Base-by-base conservation (phyloP, 306 rosid species). In the Pterocarpus santalinus region DNA sequence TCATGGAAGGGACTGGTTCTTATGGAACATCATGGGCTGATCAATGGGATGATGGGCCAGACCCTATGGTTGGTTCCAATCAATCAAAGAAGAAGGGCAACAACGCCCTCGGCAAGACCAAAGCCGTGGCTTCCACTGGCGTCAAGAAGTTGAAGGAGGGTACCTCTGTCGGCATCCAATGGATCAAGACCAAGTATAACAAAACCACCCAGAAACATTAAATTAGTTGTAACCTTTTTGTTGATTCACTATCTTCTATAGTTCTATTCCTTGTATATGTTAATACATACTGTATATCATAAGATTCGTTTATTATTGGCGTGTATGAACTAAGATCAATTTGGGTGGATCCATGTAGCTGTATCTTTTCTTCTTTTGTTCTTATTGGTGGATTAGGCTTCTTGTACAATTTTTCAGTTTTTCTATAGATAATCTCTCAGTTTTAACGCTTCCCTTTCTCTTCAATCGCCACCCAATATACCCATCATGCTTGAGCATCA, bases 121-220 rank as follows among this genome's bases (percentile, higher is more conserved):
- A 94, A 65, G 75, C 87, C 2, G 94, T 86, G 39, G 98, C 97
- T 0, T 84, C 94, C n/a, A 83, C 76, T 35, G 92, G 97, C 52
- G 72, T 85, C 33, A 87, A 92, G 85, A 94, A 92, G 85, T 87
- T 94, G 80, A 94, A 94, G 81, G 90, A 87, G 28, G 97, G 98
- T 15, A 87, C 96, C 67, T 81, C 97, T 2, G 57, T 75, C 0
- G 88, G 98, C 35, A 28, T 92, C 62, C 91, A 81, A 8, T 94
- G 98, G 98, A 86, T 94, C 86, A 94, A 94, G 74, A 80, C 85
- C 65, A 94, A 94, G 83, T 94, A 80, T 47, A 75, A 85, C 8
- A 91, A 92, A 72, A 70, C 89, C 75, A 76, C 89, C 49, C 73
- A 83, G n/a, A 88, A 89, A 66, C 78, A 80, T 36, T 87, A 22